phyloP scores from a whole-genome alignment of 1,139 yeast genomes.

The Petasospora fabianii region DNA sequence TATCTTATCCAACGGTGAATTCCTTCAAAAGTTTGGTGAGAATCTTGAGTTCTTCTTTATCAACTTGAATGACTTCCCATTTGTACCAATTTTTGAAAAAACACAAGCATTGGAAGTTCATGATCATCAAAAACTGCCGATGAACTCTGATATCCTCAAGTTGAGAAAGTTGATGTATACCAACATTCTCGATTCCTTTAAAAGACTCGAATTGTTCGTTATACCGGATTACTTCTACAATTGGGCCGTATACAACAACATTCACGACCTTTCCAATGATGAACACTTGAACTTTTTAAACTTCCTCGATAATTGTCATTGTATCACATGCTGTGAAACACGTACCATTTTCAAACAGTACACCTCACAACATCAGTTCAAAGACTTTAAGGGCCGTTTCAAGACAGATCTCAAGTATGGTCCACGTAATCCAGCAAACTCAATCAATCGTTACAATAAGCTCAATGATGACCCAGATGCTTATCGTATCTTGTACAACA shows the following conservation, averaged over 20 bases:
- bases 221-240: slow-evolving; percentile 28
- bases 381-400: slow-evolving; percentile 26
- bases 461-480: slow-evolving; percentile 21
- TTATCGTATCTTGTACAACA: slow-evolving; percentile 25
- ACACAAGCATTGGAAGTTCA: slow-evolving; percentile 17
- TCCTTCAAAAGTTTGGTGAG: slow-evolving; percentile 18
- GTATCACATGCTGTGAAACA: slow-evolving; percentile 19
- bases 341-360: slow-evolving; percentile 19
- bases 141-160: slow-evolving; percentile 16
- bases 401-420: slow-evolving; percentile 19
- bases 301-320: slow-evolving; percentile 23
- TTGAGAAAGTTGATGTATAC: slow-evolving; percentile 23
- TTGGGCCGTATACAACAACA: slow-evolving; percentile 27
- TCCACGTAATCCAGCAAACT: not conserved
- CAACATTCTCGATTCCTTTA: slow-evolving; percentile 15
- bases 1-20: slow-evolving; percentile 13
- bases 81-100: slow-evolving; percentile 24
- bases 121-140: slow-evolving; percentile 21
- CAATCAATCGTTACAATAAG: slow-evolving; percentile 6
- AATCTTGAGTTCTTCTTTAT: slow-evolving; percentile 23
- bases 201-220: slow-evolving; percentile 14
- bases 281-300: slow-evolving; percentile 22
- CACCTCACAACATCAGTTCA: slow-evolving; percentile 20
- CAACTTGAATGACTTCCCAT: slow-evolving; percentile 27
- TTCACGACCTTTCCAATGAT: slow-evolving; percentile 17